A percentile compares a stretch with the other conserved stretches of the same genome.
Conservation (phyloP, 495 filamentous ascomycete genomes). For the Annulohypoxylon maeteangense region DNA sequence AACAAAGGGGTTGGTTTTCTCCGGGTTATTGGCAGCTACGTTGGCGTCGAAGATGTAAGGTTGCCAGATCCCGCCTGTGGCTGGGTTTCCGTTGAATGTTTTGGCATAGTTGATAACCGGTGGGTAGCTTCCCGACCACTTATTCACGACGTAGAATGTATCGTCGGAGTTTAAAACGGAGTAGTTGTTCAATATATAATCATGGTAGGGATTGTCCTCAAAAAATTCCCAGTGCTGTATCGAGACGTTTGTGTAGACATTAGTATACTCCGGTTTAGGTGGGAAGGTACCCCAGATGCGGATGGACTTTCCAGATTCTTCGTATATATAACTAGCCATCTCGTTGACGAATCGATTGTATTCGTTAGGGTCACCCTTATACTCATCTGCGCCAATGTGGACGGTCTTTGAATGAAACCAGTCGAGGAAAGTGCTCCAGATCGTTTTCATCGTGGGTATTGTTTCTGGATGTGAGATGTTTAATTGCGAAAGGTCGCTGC, state of each 20-base stretch:
- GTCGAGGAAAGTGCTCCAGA: conserved; percentile 61
- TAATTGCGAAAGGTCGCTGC: conserved; percentile 55
- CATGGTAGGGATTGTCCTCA: conserved; percentile 58
- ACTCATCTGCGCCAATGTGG: conserved; percentile 65
- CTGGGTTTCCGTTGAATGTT: conserved; percentile 59
- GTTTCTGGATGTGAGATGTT: conserved; percentile 64
- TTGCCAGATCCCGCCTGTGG: conserved; percentile 51
- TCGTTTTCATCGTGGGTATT: conserved; percentile 61
- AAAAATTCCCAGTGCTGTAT: conserved; percentile 55
- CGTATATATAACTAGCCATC: conserved; percentile 55
- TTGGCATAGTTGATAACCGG: conserved; percentile 53
- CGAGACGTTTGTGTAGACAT: conserved; percentile 57
- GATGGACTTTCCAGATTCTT: conserved; percentile 53
- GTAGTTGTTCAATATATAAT: conserved; percentile 63
- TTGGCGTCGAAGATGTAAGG: conserved; percentile 61
- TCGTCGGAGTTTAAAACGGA: conserved; percentile 64
- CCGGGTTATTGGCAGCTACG: conserved; percentile 58
- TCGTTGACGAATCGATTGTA: conserved; percentile 63
- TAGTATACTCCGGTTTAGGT: conserved; percentile 53
- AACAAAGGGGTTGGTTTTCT: conserved; percentile 51
- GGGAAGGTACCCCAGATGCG: conserved; percentile 67
- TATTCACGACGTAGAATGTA: conserved; percentile 60
- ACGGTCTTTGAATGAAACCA: conserved; percentile 66
- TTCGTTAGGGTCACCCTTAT: conserved; percentile 52
- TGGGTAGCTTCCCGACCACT: conserved; percentile 59